Evolutionary conservation across 768 basidiomycete genomes (phyloP).

Genomic region (Naematelia encephala): DNA sequence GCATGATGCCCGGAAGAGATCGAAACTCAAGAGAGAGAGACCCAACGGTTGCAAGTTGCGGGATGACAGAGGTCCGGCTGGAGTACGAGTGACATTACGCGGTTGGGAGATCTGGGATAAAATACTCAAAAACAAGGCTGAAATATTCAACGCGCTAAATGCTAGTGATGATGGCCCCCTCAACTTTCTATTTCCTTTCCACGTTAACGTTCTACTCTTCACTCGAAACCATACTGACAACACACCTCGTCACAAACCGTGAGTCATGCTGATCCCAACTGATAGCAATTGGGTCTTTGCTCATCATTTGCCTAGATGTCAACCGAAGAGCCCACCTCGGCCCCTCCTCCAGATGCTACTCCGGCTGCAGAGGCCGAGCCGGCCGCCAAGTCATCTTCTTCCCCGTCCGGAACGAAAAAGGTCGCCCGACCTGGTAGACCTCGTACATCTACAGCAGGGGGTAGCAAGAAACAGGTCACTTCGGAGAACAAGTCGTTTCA

Average conservation of each 20-base stretch:
- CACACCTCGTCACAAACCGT: too few relatives aligned
- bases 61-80: too few relatives aligned
- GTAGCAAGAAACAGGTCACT: constrained; percentile 21
- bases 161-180: background rate
- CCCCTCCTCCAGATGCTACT: background rate
- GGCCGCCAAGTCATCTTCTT: background rate
- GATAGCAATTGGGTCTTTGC: too few relatives aligned
- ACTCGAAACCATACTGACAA: background rate
- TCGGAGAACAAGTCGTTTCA: constrained; percentile 55
- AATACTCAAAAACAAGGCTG: background rate
- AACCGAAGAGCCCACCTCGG: background rate
- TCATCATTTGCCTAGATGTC: background rate
- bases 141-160: background rate
- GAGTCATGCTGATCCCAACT: too few relatives aligned
- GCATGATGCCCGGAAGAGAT: constrained; percentile 27
- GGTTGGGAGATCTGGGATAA: background rate
- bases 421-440: background rate
- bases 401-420: background rate
- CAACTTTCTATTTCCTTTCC: background rate
- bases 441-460: constrained; percentile 5
- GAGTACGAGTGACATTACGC: background rate
- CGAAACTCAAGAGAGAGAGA: background rate
- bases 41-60: too few relatives aligned
- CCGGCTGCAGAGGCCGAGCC: background rate
- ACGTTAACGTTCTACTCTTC: background rate